Base-by-base conservation (phyloP, 495 filamentous ascomycete genomes). In the Podospora didyma region DNA sequence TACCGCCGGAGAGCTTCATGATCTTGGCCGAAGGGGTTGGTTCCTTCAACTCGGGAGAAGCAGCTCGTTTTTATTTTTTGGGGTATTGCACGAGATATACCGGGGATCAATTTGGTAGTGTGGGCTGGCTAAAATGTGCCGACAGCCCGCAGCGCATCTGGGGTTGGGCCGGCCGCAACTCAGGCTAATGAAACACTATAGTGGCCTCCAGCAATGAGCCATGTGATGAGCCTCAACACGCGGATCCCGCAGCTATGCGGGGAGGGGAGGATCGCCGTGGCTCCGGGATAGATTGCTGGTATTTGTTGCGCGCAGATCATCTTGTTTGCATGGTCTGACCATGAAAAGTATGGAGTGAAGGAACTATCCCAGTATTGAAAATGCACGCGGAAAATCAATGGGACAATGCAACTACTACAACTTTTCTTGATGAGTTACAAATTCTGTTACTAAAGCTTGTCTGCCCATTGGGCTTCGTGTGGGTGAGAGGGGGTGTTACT, bases 171-270 rank as follows among this genome's bases (percentile, higher is more conserved):
- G 0, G 12, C 39, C 16, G 12, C 12, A 14, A 47, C 45, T 47
- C 45, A 19, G 45, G 45, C 45, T 47, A 47, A 47, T 22, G 20
- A 12, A 44, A n/a, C 9, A 42, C 39, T 47, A 47, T 47, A 47
- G 45, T 47, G 45, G 19, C 14, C 22, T n/a, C 22, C 0, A 12
- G 45, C 22, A 47, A 47, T 42, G 39, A 42, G 11, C 45, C 45
- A 47, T 47, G 45, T 47, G 45, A 47, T 47, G n/a, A 47, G 45
- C 45, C 45, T 47, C 45, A 47, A 19, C 20, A 5, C 45, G 20
- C 17, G n/a, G 7, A 12, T 5, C 45, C 45, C n/a, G 7, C 19
- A 46, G n/a, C n/a, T n/a, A 46, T 17, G 42, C 42, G 42, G 42
- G 16, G n/a, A 46, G 42, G n/a, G 20, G 42, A 23, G 1, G 5